Conservation (phyloP, 2,329 filamentous ascomycete genomes). For the Gyromitra esculenta region DNA sequence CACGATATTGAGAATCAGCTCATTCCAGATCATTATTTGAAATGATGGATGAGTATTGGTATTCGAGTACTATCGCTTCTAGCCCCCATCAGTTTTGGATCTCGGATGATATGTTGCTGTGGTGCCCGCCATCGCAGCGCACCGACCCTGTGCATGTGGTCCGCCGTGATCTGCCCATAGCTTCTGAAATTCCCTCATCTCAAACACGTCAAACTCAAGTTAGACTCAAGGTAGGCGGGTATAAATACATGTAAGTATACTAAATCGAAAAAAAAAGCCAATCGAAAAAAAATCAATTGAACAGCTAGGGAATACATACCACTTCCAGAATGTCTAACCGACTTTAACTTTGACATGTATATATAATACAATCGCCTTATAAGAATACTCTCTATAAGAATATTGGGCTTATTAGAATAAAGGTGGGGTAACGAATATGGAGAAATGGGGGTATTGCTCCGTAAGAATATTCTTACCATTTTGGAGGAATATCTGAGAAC, state of each 20-base stretch:
- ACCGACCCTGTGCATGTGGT: not conserved
- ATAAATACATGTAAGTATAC: not conserved
- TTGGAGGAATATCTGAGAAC: too few species aligned
- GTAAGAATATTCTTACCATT: too few species aligned
- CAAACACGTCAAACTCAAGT: slow-evolving; percentile 7
- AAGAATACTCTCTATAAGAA: too few species aligned
- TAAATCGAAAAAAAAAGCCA: not conserved
- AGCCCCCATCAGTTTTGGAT: not conserved
- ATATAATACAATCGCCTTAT: too few species aligned
- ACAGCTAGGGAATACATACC: too few species aligned
- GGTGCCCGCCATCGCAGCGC: not conserved
- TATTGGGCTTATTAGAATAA: too few species aligned
- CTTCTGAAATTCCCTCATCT: slow-evolving; percentile 14
- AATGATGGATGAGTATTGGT: not conserved
- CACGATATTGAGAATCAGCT: not conserved
- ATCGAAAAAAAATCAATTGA: slow-evolving; percentile 7
- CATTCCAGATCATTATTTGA: not conserved
- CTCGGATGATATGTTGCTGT: not conserved
- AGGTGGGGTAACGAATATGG: too few species aligned
- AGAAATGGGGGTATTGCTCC: too few species aligned
- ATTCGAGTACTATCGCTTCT: not conserved
- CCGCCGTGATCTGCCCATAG: not conserved
- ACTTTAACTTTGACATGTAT: too few species aligned
- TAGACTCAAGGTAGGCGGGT: not conserved
- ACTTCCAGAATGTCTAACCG: too few species aligned